phyloP scores from a whole-genome alignment of 2,329 filamentous ascomycete genomes.

The Immersiporthe knoxdaviesiana region DNA sequence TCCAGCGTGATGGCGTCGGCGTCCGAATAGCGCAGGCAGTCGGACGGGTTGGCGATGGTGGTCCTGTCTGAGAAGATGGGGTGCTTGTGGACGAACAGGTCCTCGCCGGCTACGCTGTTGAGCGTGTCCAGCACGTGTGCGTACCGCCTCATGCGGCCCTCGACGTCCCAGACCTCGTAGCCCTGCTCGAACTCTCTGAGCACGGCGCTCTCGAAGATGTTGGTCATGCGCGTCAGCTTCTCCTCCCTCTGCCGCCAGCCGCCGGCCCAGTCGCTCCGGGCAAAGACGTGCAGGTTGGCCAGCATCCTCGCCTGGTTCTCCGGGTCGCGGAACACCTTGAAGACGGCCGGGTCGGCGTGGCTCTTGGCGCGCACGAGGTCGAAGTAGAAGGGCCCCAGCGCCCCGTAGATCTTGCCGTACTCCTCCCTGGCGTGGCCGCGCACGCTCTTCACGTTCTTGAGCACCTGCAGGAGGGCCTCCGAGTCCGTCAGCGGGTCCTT shows the following conservation, averaged over 20 bases:
- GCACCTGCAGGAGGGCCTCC: conserved; percentile 66
- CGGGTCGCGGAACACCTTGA: conserved; percentile 84
- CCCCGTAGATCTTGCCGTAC: conserved; percentile 89
- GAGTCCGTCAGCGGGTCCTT: conserved; percentile 59
- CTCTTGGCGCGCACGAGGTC: conserved; percentile 74
- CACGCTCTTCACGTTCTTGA: conserved; percentile 75
- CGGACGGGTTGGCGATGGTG: conserved; percentile 72
- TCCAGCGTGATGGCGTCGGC: conserved; percentile 74
- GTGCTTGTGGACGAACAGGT: conserved; percentile 88
- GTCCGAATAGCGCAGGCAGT: conserved; percentile 74
- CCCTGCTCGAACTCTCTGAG: conserved; percentile 91
- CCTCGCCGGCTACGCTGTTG: conserved; percentile 77
- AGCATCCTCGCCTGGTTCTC: conserved; percentile 91
- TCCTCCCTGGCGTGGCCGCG: conserved; percentile 85
- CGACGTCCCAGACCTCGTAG: conserved; percentile 85
- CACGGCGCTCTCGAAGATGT: conserved; percentile 88
- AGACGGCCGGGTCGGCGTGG: conserved; percentile 81
- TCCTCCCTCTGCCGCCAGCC: conserved; percentile 74
- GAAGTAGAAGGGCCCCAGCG: conserved; percentile 84
- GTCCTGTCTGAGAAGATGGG: conserved; percentile 77
- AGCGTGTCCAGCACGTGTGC: conserved; percentile 81
- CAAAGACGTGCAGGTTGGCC: conserved; percentile 76
- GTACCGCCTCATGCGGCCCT: conserved; percentile 86
- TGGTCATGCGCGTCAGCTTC: conserved; percentile 73
- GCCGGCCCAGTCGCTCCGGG: conserved; percentile 76